Percentiles rank a stretch among this genome's conserved stretches.
phyloP scores from a whole-genome alignment of 2,329 filamentous ascomycete species.

The Trichoderma hamatum region DNA sequence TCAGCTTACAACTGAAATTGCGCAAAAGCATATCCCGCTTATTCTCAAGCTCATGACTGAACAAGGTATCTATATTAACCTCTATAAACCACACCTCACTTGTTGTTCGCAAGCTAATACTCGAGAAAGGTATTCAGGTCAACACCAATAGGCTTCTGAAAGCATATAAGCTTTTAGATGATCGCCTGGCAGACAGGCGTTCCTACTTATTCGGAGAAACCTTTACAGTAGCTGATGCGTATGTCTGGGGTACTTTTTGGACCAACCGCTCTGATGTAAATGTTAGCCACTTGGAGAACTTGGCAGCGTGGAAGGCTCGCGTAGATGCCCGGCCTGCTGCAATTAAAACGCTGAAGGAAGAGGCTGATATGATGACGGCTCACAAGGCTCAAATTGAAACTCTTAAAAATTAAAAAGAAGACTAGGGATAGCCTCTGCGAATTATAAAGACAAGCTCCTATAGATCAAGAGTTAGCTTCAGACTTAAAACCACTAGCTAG shows the following conservation, averaged over 20 bases:
- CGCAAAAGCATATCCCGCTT: constrained; percentile 14
- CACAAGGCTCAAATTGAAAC: not conserved
- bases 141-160: not conserved
- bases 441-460: not conserved
- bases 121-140: not conserved
- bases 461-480: not conserved
- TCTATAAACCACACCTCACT: too few species aligned
- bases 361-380: not conserved
- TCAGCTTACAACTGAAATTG: constrained; percentile 5
- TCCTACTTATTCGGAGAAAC: not conserved
- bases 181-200: not conserved
- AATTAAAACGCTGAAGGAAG: not conserved
- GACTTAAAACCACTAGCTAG: too few species aligned
- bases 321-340: constrained; percentile 8
- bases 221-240: constrained; percentile 7
- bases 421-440: not conserved
- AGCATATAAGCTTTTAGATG: constrained; percentile 5
- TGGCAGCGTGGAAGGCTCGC: constrained; percentile 5
- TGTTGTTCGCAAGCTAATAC: not conserved
- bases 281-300: not conserved
- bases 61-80: not conserved
- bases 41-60: constrained; percentile 19
- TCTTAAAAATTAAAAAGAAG: not conserved
- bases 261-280: constrained; percentile 7
- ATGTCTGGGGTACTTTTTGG: constrained; percentile 19